Percentiles rank a stretch among this genome's conserved stretches.
Conservation (phyloP, 73 alveolate genomes). For the Uronychia setigera region DNA sequence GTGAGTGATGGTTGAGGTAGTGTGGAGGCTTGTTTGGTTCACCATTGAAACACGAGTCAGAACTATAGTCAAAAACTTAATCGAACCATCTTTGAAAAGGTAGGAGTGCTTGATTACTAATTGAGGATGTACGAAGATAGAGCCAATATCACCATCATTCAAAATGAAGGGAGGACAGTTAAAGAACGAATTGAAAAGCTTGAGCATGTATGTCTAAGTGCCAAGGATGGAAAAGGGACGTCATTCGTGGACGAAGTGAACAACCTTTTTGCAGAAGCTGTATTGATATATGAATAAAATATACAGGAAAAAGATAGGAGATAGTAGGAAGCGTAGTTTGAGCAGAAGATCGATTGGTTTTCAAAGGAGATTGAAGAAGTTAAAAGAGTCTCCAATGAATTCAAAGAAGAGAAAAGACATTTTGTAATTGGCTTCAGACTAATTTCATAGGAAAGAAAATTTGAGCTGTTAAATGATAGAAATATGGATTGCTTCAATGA, state of each 20-base stretch:
- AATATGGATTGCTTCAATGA: neutral
- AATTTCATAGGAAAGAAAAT: neutral
- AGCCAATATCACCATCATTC: neutral
- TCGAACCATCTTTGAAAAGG: neutral
- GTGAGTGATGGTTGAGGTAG: conserved; percentile 4
- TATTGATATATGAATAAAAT: neutral
- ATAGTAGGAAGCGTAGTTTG: neutral
- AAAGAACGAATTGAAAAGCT: neutral
- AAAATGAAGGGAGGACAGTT: neutral
- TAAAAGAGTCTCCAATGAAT: neutral
- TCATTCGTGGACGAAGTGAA: neutral
- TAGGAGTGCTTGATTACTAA: neutral
- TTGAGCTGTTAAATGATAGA: neutral
- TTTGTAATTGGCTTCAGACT: neutral
- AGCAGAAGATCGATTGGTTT: neutral
- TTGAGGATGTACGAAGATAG: neutral
- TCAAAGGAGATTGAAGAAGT: neutral
- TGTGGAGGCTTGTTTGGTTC: neutral
- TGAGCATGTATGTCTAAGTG: neutral
- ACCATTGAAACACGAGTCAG: neutral
- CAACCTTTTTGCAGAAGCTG: neutral
- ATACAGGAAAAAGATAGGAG: neutral
- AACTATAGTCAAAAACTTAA: neutral
- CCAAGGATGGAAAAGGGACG: neutral
- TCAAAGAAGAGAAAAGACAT: neutral